Conservation (phyloP, 2,329 filamentous ascomycete genomes). For the Sporothrix inflata region DNA sequence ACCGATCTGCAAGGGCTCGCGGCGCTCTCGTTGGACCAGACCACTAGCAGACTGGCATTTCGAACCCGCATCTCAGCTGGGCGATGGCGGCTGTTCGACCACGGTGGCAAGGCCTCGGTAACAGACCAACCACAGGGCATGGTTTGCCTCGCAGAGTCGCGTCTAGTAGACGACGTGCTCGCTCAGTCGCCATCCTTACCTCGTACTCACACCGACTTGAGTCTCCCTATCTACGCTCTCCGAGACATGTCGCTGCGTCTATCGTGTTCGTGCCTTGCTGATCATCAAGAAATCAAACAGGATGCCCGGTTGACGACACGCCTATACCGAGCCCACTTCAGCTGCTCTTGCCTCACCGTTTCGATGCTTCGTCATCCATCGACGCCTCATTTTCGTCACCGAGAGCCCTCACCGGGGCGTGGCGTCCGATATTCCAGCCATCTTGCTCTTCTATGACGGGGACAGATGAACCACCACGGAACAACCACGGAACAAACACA, state of each 20-base stretch:
- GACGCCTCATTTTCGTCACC: neutral
- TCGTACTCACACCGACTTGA: neutral
- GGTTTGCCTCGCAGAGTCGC: too few relatives aligned
- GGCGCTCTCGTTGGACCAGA: neutral
- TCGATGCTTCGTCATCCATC: neutral
- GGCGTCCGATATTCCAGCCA: neutral
- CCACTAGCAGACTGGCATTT: neutral
- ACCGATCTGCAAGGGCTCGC: constrained; percentile 22
- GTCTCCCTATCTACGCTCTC: neutral
- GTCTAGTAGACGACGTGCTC: neutral
- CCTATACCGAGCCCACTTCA: neutral
- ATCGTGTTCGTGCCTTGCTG: neutral
- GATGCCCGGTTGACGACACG: neutral
- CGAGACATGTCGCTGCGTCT: neutral
- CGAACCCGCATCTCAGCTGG: constrained; percentile 13
- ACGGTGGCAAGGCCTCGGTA: constrained; percentile 17
- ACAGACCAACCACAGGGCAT: neutral
- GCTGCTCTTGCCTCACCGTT: neutral
- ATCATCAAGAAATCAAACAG: neutral
- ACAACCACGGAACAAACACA: neutral
- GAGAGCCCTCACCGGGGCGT: neutral
- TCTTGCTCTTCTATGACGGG: neutral
- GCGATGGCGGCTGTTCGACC: neutral
- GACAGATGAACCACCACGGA: neutral
- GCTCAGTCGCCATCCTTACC: neutral